Percentiles rank a stretch among this genome's conserved stretches.
Evolutionary conservation across 306 rosid species (phyloP).

Genomic region (Carpinus viminea): DNA sequence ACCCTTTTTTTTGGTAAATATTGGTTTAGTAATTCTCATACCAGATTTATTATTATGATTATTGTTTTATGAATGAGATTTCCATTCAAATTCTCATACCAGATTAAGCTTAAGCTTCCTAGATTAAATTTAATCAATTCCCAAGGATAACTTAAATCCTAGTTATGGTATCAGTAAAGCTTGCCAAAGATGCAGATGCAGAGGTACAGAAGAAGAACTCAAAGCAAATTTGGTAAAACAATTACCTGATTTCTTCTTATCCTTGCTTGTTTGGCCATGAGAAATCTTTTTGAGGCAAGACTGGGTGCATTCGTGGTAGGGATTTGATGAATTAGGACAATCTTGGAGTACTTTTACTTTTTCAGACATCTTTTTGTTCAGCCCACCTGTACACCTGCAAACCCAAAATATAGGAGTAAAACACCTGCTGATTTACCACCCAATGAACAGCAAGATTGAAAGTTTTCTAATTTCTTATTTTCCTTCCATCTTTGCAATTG

Average conservation of each 20-base stretch:
- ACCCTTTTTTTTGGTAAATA: not conserved
- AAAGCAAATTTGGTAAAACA: slow-evolving; percentile 11
- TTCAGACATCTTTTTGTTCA: slow-evolving; percentile 61
- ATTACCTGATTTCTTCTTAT: slow-evolving; percentile 57
- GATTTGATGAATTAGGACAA: slow-evolving; percentile 71
- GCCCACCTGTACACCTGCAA: slow-evolving; percentile 22
- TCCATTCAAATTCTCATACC: not conserved
- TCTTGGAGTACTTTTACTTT: slow-evolving; percentile 50
- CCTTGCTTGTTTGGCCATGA: slow-evolving; percentile 57
- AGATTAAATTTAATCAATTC: not conserved
- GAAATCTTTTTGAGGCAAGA: slow-evolving; percentile 59
- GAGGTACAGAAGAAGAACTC: not conserved
- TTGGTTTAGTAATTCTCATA: not conserved
- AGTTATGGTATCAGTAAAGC: slow-evolving; percentile 2
- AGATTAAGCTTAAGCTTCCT: not conserved
- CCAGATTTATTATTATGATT: too few relatives aligned
- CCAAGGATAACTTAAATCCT: not conserved
- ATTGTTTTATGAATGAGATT: too few relatives aligned
- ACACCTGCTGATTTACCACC: not conserved
- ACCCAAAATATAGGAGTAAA: slow-evolving; percentile 18
- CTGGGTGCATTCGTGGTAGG: slow-evolving; percentile 87
- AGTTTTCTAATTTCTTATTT: not conserved
- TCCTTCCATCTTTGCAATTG: not conserved
- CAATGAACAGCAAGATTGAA: not conserved
- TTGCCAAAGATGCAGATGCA: slow-evolving; percentile 2